Evolutionary conservation across 768 basidiomycete species (phyloP).

Genomic region (Lactarius sanguifluus): DNA sequence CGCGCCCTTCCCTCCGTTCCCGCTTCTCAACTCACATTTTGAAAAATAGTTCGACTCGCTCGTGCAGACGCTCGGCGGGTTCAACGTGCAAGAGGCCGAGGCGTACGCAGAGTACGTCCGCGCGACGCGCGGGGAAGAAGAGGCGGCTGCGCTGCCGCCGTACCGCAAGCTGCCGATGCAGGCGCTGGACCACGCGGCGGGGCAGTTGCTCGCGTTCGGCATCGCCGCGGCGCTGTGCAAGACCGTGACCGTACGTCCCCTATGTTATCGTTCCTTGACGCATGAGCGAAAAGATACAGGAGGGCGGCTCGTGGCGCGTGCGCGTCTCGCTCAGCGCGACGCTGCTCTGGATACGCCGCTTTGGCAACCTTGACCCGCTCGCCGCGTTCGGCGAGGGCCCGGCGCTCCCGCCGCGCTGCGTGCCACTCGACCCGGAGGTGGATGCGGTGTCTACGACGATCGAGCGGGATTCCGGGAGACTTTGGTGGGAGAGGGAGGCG

Average conservation of each 20-base stretch:
- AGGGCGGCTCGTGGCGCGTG: conserved; percentile 62
- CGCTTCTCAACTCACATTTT: not conserved
- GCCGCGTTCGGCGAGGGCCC: conserved; percentile 43
- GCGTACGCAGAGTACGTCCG: conserved; percentile 41
- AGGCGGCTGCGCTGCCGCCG: conserved; percentile 30
- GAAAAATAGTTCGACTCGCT: conserved; percentile 58
- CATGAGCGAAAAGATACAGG: conserved; percentile 36
- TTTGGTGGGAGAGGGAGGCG: not conserved
- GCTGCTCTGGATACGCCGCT: conserved; percentile 54
- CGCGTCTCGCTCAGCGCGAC: conserved; percentile 58
- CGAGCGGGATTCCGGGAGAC: conserved; percentile 20
- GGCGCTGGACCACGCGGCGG: conserved; percentile 59
- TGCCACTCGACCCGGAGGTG: conserved; percentile 43
- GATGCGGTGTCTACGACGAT: conserved; percentile 32
- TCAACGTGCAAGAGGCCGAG: conserved; percentile 56
- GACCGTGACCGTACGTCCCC: conserved; percentile 45
- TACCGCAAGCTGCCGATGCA: conserved; percentile 52
- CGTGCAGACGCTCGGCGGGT: conserved; percentile 60
- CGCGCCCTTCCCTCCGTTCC: conserved; percentile 17
- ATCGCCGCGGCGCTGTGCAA: conserved; percentile 55
- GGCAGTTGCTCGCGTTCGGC: conserved; percentile 58
- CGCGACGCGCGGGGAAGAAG: conserved; percentile 21
- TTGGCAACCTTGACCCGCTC: conserved; percentile 46
- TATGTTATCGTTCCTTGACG: not conserved
- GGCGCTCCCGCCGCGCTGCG: conserved; percentile 41